Percentiles rank a stretch among this genome's conserved stretches.
These are phyloP conservation scores for Metschnikowia cerradonensis DNA, from an alignment of 805 yeast genomes.

Conservation along the genomic window DNA sequence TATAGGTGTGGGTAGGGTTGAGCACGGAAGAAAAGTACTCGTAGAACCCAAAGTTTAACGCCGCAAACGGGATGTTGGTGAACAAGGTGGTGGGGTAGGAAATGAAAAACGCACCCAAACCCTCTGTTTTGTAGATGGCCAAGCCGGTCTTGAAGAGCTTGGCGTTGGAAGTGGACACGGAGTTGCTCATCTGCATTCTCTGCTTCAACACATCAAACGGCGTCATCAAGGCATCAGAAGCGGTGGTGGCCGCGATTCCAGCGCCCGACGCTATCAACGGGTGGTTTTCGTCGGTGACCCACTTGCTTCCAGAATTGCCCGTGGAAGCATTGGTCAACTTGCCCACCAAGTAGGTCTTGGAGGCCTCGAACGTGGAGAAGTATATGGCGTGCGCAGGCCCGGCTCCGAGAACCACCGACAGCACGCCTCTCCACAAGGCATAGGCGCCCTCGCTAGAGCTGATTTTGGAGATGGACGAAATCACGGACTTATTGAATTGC, in stretches of 20 bases:
- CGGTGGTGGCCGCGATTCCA: conserved; percentile 89
- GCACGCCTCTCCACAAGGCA: conserved; percentile 91
- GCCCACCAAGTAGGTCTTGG: conserved; percentile 57
- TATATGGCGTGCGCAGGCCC: conserved; percentile 99
- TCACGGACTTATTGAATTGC: conserved; percentile 40
- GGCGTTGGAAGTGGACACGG: conserved; percentile 23
- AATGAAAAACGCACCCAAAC: conserved; percentile 76
- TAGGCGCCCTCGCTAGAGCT: conserved; percentile 84
- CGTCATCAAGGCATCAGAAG: conserved; percentile 93
- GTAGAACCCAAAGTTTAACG: conserved; percentile 87
- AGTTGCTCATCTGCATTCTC: conserved; percentile 66
- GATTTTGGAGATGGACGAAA: conserved; percentile 67
- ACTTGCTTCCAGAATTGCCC: conserved; percentile 33
- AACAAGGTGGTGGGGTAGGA: conserved; percentile 92
- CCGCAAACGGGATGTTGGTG: conserved; percentile 93
- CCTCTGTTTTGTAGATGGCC: conserved; percentile 56
- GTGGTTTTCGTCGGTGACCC: conserved; percentile 63
- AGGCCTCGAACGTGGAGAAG: conserved; percentile 86
- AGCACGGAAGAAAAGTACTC: conserved; percentile 75
- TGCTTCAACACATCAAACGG: conserved; percentile 96
- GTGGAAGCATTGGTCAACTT: conserved; percentile 27
- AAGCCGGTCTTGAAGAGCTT: conserved; percentile 37
- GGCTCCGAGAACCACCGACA: conserved; percentile 92
- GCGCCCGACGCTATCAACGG: conserved; percentile 82
- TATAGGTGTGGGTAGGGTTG: conserved; percentile 75